phyloP scores from a whole-genome alignment of 2,329 filamentous ascomycete genomes.

The Ceratocystis variospora region DNA sequence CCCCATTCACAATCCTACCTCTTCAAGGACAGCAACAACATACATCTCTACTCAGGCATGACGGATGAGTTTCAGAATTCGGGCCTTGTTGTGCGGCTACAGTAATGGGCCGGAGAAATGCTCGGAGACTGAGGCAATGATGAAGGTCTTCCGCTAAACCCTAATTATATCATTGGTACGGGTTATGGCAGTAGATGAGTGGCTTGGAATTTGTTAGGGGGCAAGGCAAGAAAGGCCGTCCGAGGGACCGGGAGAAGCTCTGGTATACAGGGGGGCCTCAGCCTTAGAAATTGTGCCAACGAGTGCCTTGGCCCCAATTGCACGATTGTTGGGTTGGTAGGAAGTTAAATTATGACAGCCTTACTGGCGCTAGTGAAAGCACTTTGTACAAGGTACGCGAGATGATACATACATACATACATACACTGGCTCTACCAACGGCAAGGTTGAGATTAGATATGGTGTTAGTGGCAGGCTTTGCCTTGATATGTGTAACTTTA shows the following conservation, averaged over 20 bases:
- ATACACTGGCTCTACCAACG: background rate
- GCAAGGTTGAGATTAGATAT: background rate
- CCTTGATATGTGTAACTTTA: background rate
- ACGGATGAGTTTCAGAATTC: background rate
- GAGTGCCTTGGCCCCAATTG: background rate
- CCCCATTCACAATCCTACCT: background rate
- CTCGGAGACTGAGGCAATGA: background rate
- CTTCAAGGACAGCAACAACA: background rate
- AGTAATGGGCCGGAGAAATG: background rate
- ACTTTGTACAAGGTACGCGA: background rate
- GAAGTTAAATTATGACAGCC: background rate
- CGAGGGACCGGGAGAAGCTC: too few relatives aligned
- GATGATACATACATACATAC: background rate
- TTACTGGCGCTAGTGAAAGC: background rate
- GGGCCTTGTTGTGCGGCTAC: background rate
- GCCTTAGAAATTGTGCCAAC: background rate
- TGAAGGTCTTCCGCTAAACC: background rate
- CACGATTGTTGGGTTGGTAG: background rate
- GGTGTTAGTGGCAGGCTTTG: background rate
- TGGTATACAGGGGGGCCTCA: too few relatives aligned
- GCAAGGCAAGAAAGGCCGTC: background rate
- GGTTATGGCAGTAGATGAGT: background rate
- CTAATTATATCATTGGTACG: background rate
- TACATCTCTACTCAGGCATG: background rate
- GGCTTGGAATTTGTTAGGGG: background rate